A percentile compares a stretch with the other conserved stretches of the same genome.
These are phyloP conservation scores for Podospora comata DNA, from an alignment of 495 filamentous ascomycete species.

Conservation along the genomic window DNA sequence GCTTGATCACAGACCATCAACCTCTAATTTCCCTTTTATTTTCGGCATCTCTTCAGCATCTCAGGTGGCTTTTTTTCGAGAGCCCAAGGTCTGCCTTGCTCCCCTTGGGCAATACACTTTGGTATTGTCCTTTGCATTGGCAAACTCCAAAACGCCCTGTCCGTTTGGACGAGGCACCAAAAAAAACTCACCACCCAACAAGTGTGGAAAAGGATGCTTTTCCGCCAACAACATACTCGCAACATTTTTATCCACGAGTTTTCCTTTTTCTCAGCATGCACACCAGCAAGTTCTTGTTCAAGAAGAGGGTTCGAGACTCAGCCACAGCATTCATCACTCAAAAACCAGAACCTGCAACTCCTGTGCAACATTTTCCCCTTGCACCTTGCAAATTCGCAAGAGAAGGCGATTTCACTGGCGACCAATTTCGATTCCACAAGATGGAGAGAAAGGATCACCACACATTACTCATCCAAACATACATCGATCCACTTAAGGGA, in stretches of 20 bases:
- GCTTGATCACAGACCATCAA: not conserved
- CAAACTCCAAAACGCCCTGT: not conserved
- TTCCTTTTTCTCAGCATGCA: not conserved
- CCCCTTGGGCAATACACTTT: not conserved
- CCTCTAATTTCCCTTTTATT: not conserved
- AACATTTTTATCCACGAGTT: not conserved
- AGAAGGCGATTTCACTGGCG: not conserved
- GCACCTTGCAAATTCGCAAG: not conserved
- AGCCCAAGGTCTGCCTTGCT: not conserved
- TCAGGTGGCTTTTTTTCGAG: not conserved
- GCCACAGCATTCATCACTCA: not conserved
- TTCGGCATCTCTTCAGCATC: not conserved
- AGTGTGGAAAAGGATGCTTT: not conserved
- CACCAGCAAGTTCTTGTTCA: not conserved
- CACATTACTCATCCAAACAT: not conserved
- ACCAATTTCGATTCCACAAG: not conserved
- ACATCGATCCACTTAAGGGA: not conserved
- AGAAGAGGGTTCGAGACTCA: not conserved
- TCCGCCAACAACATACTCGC: not conserved
- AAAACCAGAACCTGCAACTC: not conserved
- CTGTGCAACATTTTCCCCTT: not conserved
- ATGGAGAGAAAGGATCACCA: not conserved
- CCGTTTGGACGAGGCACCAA: not conserved
- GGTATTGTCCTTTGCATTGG: not conserved
- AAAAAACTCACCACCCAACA: not conserved